A percentile compares a stretch with the other conserved stretches of the same genome.
Evolutionary conservation across 495 filamentous ascomycete species (phyloP).

Genomic region (Tuber umbilicatum): DNA sequence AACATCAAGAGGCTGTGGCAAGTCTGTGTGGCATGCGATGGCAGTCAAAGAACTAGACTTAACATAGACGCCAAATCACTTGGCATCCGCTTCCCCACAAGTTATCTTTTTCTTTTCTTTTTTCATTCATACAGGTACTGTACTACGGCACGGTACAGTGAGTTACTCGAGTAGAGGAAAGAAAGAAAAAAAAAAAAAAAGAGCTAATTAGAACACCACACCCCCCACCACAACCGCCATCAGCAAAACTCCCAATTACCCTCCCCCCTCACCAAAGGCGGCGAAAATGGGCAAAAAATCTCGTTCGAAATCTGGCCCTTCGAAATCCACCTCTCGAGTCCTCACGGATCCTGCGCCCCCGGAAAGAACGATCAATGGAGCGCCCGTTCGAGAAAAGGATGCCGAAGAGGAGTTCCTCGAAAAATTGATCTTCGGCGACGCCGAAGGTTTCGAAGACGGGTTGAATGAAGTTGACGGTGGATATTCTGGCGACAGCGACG

Average conservation of each 20-base stretch:
- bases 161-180: too few relatives aligned
- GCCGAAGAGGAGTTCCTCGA: constrained; percentile 77
- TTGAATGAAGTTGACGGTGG: constrained; percentile 45
- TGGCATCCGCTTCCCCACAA: too few relatives aligned
- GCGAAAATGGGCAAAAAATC: background rate
- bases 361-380: background rate
- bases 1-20: too few relatives aligned
- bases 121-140: too few relatives aligned
- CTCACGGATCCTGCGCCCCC: background rate
- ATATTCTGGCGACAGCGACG: constrained; percentile 35
- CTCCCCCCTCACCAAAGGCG: background rate
- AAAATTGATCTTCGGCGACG: constrained; percentile 75
- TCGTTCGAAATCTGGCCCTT: background rate
- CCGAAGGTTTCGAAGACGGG: constrained; percentile 66
- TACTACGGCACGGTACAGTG: too few relatives aligned
- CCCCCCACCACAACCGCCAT: background rate
- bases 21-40: too few relatives aligned
- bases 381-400: constrained; percentile 51
- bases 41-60: too few relatives aligned
- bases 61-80: too few relatives aligned
- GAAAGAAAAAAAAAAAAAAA: too few relatives aligned
- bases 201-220: background rate
- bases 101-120: too few relatives aligned
- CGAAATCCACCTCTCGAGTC: background rate
- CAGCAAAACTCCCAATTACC: background rate